Evolutionary conservation across 306 rosid genomes (phyloP).

Genomic region (Phaseolus lunatus): DNA sequence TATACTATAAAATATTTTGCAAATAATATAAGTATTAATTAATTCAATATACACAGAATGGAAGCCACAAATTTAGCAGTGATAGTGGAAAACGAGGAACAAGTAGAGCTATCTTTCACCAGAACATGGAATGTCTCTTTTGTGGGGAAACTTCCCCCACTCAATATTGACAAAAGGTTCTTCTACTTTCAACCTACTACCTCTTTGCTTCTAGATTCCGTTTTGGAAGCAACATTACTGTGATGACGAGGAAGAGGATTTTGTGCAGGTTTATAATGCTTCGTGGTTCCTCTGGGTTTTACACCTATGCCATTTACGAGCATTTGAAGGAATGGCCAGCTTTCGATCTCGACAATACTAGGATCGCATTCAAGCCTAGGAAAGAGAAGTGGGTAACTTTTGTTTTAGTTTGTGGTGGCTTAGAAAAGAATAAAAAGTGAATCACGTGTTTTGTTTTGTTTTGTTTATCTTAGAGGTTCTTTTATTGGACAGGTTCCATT

Average conservation of each 20-base stretch:
- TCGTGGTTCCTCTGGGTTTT: slow-evolving; percentile 74
- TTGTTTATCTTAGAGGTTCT: not conserved
- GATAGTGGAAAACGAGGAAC: slow-evolving; percentile 75
- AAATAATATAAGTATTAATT: not conserved
- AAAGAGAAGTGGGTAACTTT: slow-evolving; percentile 66
- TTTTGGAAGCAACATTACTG: not conserved
- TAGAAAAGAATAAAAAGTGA: not conserved
- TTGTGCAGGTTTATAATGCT: slow-evolving; percentile 68
- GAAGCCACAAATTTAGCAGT: slow-evolving; percentile 55
- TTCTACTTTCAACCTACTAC: not conserved
- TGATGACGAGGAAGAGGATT: not conserved
- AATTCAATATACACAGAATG: slow-evolving; percentile 38
- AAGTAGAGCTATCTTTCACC: slow-evolving; percentile 78
- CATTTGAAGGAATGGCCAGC: slow-evolving; percentile 84
- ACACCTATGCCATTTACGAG: slow-evolving; percentile 74
- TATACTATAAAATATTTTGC: not conserved
- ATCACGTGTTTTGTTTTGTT: not conserved
- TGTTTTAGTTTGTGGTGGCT: not conserved
- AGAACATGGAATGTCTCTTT: slow-evolving; percentile 81
- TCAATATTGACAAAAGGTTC: slow-evolving; percentile 90
- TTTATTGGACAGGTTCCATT: slow-evolving; percentile 65
- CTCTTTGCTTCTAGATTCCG: not conserved
- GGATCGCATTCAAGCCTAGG: slow-evolving; percentile 75
- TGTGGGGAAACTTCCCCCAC: slow-evolving; percentile 71
- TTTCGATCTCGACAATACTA: slow-evolving; percentile 70